Base-by-base conservation (phyloP, 192 early-diverging fungal genomes). In the Coemansia umbellata region DNA sequence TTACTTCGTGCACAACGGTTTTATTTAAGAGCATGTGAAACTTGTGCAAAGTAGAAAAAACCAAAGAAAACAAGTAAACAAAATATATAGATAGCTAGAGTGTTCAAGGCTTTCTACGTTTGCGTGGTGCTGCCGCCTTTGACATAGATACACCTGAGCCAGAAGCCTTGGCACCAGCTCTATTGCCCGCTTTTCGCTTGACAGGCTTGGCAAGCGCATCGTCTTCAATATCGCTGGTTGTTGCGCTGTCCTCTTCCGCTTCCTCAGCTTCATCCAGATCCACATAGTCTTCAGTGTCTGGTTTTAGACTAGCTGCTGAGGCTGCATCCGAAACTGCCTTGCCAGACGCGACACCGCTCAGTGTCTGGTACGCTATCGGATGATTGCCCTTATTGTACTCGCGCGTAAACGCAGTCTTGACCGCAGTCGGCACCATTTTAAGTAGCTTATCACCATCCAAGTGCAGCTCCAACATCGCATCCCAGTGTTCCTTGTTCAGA, bases 401-500 rank as follows among this genome's bases (percentile, higher is more conserved):
- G 60, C 81, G 78, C 22, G 92, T 98, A 69, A 96, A 94, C 0
- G 88, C 63, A 7, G 85, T 56, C 60, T 96, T 96, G 30, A 81
- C 79, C 0, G 68, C 67, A 0, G 86, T 63, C 1, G 85, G 69
- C 21, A 96, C 81, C 21, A 78, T 66, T 36, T 71, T 77, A 9
- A 70, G 47, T 45, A 84, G 51, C 9, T 47, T 60, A 48, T 82
- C 75, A 28, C 69, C 75, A 26, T 80, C 72, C 47, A 94, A 39
- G 8, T 86, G 84, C 33, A 99, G 59, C 57, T 94, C 92, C 66
- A 90, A 44, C 40, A 99, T 80, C 0, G 84, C 63, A n/a, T 97
- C 94, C 69, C 85, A 85, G 59, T 92, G 85, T 31, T 98, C 95
- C 58, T 85, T 86, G 55, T 69, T 87, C 43, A 99, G 68, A 49